Evolutionary conservation across 371 early-diverging fungal species (phyloP).

Genomic region (Choanephora cucurbitarum): DNA sequence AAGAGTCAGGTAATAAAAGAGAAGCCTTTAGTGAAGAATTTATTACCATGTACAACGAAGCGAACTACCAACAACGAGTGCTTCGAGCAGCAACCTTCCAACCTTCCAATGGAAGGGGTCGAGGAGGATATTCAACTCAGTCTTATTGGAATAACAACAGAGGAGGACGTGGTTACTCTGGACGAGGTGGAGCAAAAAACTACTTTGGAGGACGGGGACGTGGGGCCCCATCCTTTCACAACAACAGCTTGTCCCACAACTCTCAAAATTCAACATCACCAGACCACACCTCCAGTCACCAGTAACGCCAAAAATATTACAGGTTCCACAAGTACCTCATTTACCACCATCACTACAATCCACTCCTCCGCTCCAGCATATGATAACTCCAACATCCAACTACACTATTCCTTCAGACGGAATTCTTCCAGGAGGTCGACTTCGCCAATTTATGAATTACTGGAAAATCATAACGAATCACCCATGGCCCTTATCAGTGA

Average conservation of each 20-base stretch:
- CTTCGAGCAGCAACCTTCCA: constrained; percentile 4
- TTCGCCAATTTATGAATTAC: no score
- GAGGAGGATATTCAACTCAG: neutral
- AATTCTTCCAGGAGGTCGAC: no score
- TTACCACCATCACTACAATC: no score
- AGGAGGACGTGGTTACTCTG: constrained; percentile 9
- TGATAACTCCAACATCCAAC: no score
- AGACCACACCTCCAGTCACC: constrained; percentile 6
- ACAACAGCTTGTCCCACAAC: no score
- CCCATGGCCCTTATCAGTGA: no score
- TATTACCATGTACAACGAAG: constrained; percentile 8
- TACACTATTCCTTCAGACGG: no score
- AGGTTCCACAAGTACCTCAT: neutral
- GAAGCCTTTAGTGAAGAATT: constrained; percentile 8
- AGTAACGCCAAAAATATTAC: neutral
- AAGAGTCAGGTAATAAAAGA: constrained; percentile 4
- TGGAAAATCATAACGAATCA: no score
- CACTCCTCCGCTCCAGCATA: no score
- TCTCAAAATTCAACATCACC: no score
- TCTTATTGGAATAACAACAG: neutral
- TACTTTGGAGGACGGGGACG: constrained; percentile 16
- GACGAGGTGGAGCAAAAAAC: constrained; percentile 13
- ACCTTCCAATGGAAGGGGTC: constrained; percentile 1
- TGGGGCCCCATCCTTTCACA: constrained; percentile 14
- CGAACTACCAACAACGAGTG: constrained; percentile 9